These are phyloP conservation scores for Encephalitozoon romaleae DNA, from an alignment of 371 early-diverging fungal species.

Conservation along the genomic window DNA sequence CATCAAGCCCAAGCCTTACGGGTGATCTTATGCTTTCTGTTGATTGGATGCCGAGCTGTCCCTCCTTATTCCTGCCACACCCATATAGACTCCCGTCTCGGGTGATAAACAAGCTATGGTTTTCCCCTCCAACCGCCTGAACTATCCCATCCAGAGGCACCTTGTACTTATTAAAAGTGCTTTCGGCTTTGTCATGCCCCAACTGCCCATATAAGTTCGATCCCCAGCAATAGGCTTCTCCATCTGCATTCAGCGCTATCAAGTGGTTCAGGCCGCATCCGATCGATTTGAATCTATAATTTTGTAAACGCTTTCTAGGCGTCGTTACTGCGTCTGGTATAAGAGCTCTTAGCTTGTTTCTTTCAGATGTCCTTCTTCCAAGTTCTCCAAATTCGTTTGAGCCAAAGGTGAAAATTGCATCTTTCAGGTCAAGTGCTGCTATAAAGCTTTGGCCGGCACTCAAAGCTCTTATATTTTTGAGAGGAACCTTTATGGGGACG, in stretches of 20 bases:
- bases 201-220: slow-evolving; percentile 84
- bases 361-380: slow-evolving; percentile 63
- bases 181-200: slow-evolving; percentile 63
- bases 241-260: slow-evolving; percentile 66
- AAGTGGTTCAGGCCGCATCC: slow-evolving; percentile 77
- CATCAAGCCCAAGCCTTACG: slow-evolving; percentile 18
- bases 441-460: slow-evolving; percentile 81
- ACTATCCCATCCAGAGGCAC: slow-evolving; percentile 37
- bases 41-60: slow-evolving; percentile 53
- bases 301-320: slow-evolving; percentile 48
- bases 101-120: slow-evolving; percentile 54
- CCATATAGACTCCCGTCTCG: slow-evolving; percentile 50
- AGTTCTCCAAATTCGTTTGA: slow-evolving; percentile 81
- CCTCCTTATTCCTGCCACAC: slow-evolving; percentile 54
- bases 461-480: slow-evolving; percentile 65
- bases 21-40: slow-evolving; percentile 14
- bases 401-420: slow-evolving; percentile 78
- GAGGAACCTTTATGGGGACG: slow-evolving; percentile 63
- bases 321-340: slow-evolving; percentile 58
- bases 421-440: slow-evolving; percentile 68
- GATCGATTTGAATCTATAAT: slow-evolving; percentile 63
- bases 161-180: slow-evolving; percentile 18
- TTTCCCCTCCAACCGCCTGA: slow-evolving; percentile 50
- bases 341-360: slow-evolving; percentile 56
- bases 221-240: slow-evolving; percentile 73